Evolutionary conservation across 257 asterid genomes (phyloP).

Genomic region (Misopates orontium): DNA sequence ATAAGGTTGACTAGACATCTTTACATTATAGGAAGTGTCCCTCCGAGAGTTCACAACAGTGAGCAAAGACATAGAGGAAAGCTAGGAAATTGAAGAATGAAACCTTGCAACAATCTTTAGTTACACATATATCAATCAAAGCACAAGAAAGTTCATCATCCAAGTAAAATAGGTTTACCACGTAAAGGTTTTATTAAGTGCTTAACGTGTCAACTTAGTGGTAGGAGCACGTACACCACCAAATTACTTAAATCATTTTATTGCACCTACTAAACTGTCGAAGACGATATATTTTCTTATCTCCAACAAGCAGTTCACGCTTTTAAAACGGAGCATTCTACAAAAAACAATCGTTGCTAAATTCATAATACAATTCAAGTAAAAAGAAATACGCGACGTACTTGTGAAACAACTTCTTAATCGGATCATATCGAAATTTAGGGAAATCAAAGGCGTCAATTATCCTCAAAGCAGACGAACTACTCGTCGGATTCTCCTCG

Average conservation of each 20-base stretch:
- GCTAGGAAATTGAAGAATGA: conserved; percentile 1
- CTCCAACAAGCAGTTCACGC: conserved; percentile 4
- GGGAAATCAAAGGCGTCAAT: conserved; percentile 77
- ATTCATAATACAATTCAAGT: conserved; percentile 27
- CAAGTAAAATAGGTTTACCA: not conserved
- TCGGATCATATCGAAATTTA: conserved; percentile 71
- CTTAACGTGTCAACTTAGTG: not conserved
- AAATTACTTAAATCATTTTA: not conserved
- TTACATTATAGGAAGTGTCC: not conserved
- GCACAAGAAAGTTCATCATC: not conserved
- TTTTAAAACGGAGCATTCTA: conserved; percentile 4
- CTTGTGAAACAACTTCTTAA: conserved; percentile 72
- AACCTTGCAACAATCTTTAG: not conserved
- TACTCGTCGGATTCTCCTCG: conserved; percentile 50
- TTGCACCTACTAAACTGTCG: not conserved
- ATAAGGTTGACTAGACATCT: not conserved
- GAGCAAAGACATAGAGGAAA: conserved; percentile 2
- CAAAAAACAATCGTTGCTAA: not conserved
- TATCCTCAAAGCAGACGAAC: conserved; percentile 61
- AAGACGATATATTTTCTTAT: not conserved
- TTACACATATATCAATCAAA: not conserved
- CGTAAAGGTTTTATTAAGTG: not conserved
- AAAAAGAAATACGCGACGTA: too few species aligned
- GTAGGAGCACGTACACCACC: not conserved
- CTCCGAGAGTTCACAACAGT: conserved; percentile 2